These are phyloP conservation scores for Penicillium sumatraense DNA, from an alignment of 2,329 filamentous ascomycete species.

Conservation along the genomic window DNA sequence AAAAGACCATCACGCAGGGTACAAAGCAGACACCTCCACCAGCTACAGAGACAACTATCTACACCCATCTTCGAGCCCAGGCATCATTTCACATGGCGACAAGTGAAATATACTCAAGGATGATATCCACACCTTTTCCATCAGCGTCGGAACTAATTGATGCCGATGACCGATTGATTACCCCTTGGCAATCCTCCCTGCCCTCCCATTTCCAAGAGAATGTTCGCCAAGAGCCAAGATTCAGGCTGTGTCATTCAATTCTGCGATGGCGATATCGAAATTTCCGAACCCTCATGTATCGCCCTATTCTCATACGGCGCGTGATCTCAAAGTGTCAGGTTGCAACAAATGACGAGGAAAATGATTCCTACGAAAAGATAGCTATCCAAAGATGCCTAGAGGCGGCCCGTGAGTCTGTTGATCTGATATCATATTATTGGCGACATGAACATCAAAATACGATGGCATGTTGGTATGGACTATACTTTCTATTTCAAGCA, in stretches of 20 bases:
- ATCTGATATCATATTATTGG: slow-evolving; percentile 34
- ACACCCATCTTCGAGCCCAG: slow-evolving; percentile 36
- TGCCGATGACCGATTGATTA: slow-evolving; percentile 32
- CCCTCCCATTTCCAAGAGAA: slow-evolving; percentile 34
- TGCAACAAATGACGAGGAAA: slow-evolving; percentile 1
- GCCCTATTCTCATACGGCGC: slow-evolving; percentile 33
- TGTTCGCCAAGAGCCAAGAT: slow-evolving; percentile 22
- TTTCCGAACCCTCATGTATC: slow-evolving; percentile 39
- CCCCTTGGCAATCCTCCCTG: slow-evolving; percentile 30
- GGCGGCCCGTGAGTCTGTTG: slow-evolving; percentile 35
- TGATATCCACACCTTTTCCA: slow-evolving; percentile 37
- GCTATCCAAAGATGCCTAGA: slow-evolving; percentile 33
- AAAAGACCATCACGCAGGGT: slow-evolving; percentile 20
- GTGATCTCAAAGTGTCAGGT: slow-evolving; percentile 13
- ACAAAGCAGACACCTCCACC: slow-evolving; percentile 26
- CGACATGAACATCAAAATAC: slow-evolving; percentile 28
- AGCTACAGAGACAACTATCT: slow-evolving; percentile 32
- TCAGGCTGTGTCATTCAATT: slow-evolving; percentile 30
- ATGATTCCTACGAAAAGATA: slow-evolving; percentile 10
- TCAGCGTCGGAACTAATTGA: slow-evolving; percentile 32
- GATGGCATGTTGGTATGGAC: slow-evolving; percentile 37
- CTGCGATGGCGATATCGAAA: slow-evolving; percentile 38
- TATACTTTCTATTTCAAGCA: slow-evolving; percentile 42
- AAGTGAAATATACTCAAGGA: slow-evolving; percentile 36
- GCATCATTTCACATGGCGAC: slow-evolving; percentile 35